These are phyloP conservation scores for Vickermania ingenoplastis DNA, from an alignment of 208 protist species.

Conservation along the genomic window DNA sequence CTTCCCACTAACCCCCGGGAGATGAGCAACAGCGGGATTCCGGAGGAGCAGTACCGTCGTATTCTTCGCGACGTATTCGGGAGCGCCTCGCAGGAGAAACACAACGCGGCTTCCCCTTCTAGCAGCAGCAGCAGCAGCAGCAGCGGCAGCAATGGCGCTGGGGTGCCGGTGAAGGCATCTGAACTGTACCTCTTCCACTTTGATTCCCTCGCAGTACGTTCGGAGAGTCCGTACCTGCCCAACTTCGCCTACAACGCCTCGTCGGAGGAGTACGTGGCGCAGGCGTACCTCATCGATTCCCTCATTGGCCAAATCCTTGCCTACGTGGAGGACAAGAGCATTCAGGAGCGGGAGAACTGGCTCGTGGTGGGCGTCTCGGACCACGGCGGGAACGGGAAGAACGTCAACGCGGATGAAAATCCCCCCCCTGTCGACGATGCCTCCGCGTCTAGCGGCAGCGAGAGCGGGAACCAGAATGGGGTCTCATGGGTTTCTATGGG, in stretches of 20 bases:
- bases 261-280: slow-evolving; percentile 36
- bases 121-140: neutral
- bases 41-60: slow-evolving; percentile 31
- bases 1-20: slow-evolving; percentile 13
- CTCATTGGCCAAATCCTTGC: slow-evolving; percentile 58
- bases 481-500: neutral
- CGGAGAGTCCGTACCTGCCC: slow-evolving; percentile 27
- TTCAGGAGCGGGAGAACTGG: slow-evolving; percentile 66
- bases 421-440: slow-evolving; percentile 6
- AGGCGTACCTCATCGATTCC: slow-evolving; percentile 62
- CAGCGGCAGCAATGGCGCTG: slow-evolving; percentile 8
- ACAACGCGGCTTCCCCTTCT: neutral
- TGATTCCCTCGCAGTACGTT: slow-evolving; percentile 42
- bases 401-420: slow-evolving; percentile 7
- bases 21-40: slow-evolving; percentile 22
- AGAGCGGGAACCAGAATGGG: neutral
- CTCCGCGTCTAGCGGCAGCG: neutral
- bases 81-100: slow-evolving; percentile 14
- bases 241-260: slow-evolving; percentile 37
- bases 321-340: slow-evolving; percentile 39
- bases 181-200: slow-evolving; percentile 66
- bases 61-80: slow-evolving; percentile 38
- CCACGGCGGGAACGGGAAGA: slow-evolving; percentile 53
- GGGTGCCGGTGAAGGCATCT: slow-evolving; percentile 17
- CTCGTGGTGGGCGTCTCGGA: slow-evolving; percentile 53